Conservation (phyloP, 129 eudicot species). For the Mikania micrantha region DNA sequence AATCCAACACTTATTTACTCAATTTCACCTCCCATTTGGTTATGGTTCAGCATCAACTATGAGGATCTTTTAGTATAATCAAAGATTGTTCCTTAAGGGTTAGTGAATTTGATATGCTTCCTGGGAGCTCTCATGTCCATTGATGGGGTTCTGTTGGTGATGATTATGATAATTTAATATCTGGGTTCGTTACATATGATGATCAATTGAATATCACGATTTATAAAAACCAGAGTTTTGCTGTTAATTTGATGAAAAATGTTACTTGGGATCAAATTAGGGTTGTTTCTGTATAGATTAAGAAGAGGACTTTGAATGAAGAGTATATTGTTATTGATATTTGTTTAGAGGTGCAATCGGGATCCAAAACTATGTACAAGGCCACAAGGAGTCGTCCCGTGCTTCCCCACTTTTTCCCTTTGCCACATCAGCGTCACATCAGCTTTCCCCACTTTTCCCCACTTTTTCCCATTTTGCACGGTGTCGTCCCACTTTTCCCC, state of each 20-base stretch:
- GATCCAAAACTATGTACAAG: conserved; percentile 59
- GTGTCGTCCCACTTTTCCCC: too few relatives aligned
- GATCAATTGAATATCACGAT: conserved; percentile 39
- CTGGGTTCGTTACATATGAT: conserved; percentile 74
- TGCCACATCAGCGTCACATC: too few relatives aligned
- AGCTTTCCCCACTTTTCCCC: too few relatives aligned
- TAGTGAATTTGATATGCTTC: conserved; percentile 78
- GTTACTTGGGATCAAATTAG: conserved; percentile 74
- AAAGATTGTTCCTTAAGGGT: conserved; percentile 90
- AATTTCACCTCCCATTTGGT: conserved; percentile 56
- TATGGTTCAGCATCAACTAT: conserved; percentile 85
- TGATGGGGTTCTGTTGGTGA: conserved; percentile 94
- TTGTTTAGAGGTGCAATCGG: conserved; percentile 78
- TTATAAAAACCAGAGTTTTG: conserved; percentile 61
- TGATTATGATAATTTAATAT: conserved; percentile 62
- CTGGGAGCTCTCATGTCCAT: conserved; percentile 71
- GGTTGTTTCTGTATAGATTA: conserved; percentile 64
- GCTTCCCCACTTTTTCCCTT: too few relatives aligned
- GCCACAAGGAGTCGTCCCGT: too few relatives aligned
- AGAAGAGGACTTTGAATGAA: conserved; percentile 79
- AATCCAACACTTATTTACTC: conserved; percentile 43
- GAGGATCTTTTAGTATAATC: conserved; percentile 59
- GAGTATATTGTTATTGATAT: conserved; percentile 59
- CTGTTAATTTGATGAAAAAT: conserved; percentile 54
- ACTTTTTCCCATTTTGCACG: too few relatives aligned